A percentile compares a stretch with the other conserved stretches of the same genome.
These are phyloP conservation scores for Colletotrichum sp. DNA, from an alignment of 2,329 filamentous ascomycete species.

Conservation along the genomic window DNA sequence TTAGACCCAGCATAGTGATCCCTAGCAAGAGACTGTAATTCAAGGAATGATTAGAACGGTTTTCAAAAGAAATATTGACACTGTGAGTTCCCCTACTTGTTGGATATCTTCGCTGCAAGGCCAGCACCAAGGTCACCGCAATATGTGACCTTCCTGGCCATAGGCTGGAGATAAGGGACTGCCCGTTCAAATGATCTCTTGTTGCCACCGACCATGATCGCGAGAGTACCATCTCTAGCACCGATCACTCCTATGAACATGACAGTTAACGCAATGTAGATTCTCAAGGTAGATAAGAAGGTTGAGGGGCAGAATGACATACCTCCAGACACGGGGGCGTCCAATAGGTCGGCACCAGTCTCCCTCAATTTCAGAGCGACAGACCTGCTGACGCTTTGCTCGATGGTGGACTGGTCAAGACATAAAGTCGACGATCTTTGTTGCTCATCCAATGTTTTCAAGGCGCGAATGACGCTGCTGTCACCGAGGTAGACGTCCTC, in stretches of 20 bases:
- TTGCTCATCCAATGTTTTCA: neutral
- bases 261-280: neutral
- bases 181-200: neutral
- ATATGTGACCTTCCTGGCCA: neutral
- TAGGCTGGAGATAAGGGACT: neutral
- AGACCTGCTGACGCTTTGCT: neutral
- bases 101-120: neutral
- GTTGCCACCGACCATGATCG: neutral
- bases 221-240: neutral
- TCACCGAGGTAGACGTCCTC: neutral
- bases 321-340: neutral
- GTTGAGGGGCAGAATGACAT: neutral
- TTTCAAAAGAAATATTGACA: neutral
- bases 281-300: accelerated
- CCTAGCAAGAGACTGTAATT: neutral
- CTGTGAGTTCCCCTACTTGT: neutral
- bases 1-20: neutral
- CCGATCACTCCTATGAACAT: neutral
- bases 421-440: neutral
- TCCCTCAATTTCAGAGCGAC: neutral
- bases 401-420: neutral
- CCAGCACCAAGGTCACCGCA: neutral
- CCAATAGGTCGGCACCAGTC: neutral
- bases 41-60: neutral
- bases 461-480: neutral